Evolutionary conservation across 768 basidiomycete species (phyloP).

Genomic region (Tricholoma bakamatsutake): DNA sequence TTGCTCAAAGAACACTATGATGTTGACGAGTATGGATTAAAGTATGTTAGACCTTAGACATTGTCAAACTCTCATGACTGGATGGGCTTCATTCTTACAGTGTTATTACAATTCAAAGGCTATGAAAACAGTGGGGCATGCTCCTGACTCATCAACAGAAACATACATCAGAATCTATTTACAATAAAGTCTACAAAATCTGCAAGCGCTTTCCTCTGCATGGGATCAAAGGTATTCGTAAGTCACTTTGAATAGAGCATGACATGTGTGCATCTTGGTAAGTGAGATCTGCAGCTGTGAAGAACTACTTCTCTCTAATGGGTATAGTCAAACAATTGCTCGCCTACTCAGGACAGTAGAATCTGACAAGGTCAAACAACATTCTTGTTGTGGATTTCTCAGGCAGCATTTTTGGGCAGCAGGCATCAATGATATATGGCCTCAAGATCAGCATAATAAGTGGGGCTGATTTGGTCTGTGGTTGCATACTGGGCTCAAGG

Average conservation of each 20-base stretch:
- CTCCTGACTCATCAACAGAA: not conserved
- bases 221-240: not conserved
- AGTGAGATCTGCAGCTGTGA: not conserved
- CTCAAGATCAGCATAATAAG: constrained; percentile 35
- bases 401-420: not conserved
- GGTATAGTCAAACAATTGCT: not conserved
- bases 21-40: not conserved
- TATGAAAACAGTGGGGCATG: not conserved
- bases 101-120: not conserved
- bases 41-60: not conserved
- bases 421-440: constrained; percentile 20
- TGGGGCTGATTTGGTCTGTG: too few relatives aligned
- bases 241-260: not conserved
- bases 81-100: not conserved
- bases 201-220: not conserved
- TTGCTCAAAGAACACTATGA: not conserved
- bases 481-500: too few relatives aligned
- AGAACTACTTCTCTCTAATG: not conserved
- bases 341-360: not conserved
- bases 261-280: not conserved
- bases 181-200: not conserved
- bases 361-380: constrained; percentile 11
- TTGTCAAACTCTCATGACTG: not conserved
- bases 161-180: not conserved
- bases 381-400: constrained; percentile 15